Percentiles rank a stretch among this genome's conserved stretches.
phyloP scores from a whole-genome alignment of 108 stramenopile species.

The Cyclostephanos tholiformis region DNA sequence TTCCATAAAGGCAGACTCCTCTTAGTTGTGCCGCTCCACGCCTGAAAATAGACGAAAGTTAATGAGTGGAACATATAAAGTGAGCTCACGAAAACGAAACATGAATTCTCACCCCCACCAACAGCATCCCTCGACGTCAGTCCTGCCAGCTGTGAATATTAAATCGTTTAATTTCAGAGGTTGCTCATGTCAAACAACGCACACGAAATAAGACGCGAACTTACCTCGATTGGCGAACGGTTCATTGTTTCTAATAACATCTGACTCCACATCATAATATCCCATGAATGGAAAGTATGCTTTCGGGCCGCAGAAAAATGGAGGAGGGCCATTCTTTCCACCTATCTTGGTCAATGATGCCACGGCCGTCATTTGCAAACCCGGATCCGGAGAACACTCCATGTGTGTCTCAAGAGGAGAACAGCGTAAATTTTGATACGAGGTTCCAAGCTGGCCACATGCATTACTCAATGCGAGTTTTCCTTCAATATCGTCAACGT shows the following conservation, averaged over 20 bases:
- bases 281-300: constrained; percentile 24
- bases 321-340: constrained; percentile 24
- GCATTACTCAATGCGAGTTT: constrained; percentile 40
- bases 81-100: neutral
- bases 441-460: constrained; percentile 36
- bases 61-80: neutral
- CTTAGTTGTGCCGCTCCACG: constrained; percentile 28
- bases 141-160: neutral
- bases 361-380: constrained; percentile 42
- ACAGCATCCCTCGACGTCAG: constrained; percentile 30
- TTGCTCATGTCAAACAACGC: neutral
- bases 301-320: constrained; percentile 45
- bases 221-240: constrained; percentile 19
- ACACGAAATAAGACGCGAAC: neutral
- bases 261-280: constrained; percentile 20
- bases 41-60: neutral
- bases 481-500: constrained; percentile 10
- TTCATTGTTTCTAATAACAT: constrained; percentile 13
- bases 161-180: neutral
- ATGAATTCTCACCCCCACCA: constrained; percentile 18
- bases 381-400: constrained; percentile 41
- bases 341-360: constrained; percentile 12
- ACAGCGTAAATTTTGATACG: constrained; percentile 46
- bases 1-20: constrained; percentile 38
- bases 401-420: constrained; percentile 27